Base-by-base conservation (phyloP, 306 rosid species). In the Malus sylvestris region DNA sequence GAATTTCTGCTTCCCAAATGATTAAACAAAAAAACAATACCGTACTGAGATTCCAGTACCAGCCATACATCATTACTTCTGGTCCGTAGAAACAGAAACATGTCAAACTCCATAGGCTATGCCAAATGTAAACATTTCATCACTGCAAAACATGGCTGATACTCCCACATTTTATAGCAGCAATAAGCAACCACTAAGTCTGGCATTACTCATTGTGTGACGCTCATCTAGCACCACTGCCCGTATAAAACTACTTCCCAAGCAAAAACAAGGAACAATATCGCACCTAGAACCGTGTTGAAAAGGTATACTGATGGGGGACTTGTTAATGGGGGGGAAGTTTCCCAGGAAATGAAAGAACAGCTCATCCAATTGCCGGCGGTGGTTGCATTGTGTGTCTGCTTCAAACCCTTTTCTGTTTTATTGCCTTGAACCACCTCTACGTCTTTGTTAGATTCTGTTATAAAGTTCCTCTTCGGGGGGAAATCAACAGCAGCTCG, bases 261-360 rank as follows among this genome's bases (percentile, higher is more conserved):
- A 20, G 73, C 72, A 77, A 81, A 46, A 38, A 55, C 33, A 29
- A 63, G 9, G 52, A 88, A 72, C 84, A 90, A 59, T 44, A 75
- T 0, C 46, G 53, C 14, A 55, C 87, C 88, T 8, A 81, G 7
- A 18, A 82, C 18, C n/a, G 68, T 61, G 49, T 83, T 80, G 38
- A 55, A 52, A 33, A 75, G 38, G 78, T 82, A 83, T 22, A 80
- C 89, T 0, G 74, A 74, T 2, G 68, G 93, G 0, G 89, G 84
- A 64, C 67, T 73, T 27, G 80, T 72, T 33, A 75, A 18, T 8
- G 55, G 78, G 71, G 55, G 76, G 74, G 80, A 46, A 4, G 79
- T 59, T 65, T 85, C 86, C 72, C 52, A 22, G 77, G 49, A 62
- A 63, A 77, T 27, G 80, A 84, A 83, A 52, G 80, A 80, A 71